phyloP scores from a whole-genome alignment of 2,329 filamentous ascomycete genomes.

The Amesomyces nigricolor region DNA sequence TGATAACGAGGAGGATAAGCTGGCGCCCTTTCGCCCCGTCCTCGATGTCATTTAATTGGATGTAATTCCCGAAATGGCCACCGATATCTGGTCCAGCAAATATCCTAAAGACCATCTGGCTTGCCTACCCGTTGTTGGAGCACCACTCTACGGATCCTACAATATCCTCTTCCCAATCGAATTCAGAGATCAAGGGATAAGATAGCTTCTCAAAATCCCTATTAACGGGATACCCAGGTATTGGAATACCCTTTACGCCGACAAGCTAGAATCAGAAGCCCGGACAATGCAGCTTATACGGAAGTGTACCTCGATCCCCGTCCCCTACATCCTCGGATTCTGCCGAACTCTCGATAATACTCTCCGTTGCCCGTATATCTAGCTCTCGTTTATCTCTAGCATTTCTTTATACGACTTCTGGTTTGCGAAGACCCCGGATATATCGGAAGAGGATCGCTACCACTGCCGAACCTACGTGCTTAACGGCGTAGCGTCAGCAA shows the following conservation, averaged over 20 bases:
- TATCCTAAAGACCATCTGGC: neutral
- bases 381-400: constrained; percentile 1
- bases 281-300: constrained; percentile 2
- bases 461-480: neutral
- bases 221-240: neutral
- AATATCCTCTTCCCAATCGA: neutral
- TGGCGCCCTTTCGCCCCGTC: neutral
- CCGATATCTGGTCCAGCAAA: neutral
- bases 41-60: neutral
- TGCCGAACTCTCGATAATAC: neutral
- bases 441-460: constrained; percentile 1
- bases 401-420: neutral
- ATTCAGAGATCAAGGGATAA: neutral
- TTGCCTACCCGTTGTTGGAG: neutral
- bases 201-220: constrained; percentile 2
- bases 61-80: neutral
- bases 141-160: neutral
- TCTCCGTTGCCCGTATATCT: constrained; percentile 1
- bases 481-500: neutral
- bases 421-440: neutral
- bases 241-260: neutral
- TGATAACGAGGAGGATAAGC: neutral
- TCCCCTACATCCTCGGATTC: neutral
- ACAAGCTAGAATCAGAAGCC: constrained; percentile 4
- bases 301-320: neutral